Conservation (phyloP, 805 yeast species). For the Phaffomyces opuntiae region DNA sequence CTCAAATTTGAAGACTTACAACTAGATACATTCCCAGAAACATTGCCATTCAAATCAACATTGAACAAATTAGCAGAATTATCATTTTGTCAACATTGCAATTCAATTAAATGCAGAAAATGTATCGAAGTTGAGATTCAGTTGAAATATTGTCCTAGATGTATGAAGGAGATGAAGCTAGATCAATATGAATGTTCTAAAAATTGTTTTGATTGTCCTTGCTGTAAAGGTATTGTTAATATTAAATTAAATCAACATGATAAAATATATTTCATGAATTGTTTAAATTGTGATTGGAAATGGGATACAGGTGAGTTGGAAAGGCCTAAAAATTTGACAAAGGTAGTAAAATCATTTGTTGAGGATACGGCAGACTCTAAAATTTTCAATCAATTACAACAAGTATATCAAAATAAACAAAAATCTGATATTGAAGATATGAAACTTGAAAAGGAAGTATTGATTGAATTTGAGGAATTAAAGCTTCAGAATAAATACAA, state of each 20-base stretch:
- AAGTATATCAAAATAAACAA: constrained; percentile 14
- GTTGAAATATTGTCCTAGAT: constrained; percentile 21
- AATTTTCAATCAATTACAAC: constrained; percentile 15
- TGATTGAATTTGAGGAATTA: constrained; percentile 12
- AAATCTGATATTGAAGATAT: constrained; percentile 2
- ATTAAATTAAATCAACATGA: constrained; percentile 7
- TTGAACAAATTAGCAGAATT: constrained; percentile 12
- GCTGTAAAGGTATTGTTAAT: constrained; percentile 11
- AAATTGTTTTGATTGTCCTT: constrained; percentile 24
- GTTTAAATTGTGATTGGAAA: constrained; percentile 13
- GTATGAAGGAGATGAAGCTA: constrained; percentile 20
- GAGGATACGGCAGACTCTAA: constrained; percentile 1
- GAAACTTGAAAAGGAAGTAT: constrained; percentile 11
- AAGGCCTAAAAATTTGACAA: constrained; percentile 12
- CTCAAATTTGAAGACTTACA: constrained; percentile 3
- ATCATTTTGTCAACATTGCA: constrained; percentile 20
- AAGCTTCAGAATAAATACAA: constrained; percentile 4
- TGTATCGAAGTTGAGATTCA: constrained; percentile 22
- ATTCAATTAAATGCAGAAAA: constrained; percentile 22
- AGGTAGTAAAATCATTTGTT: constrained; percentile 9
- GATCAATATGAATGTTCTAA: constrained; percentile 19
- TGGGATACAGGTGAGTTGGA: constrained; percentile 11
- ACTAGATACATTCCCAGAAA: constrained; percentile 17
- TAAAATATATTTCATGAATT: constrained; percentile 9
- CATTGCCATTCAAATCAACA: constrained; percentile 16